Evolutionary conservation across 2,329 filamentous ascomycete species (phyloP).

Genomic region (Zymoseptoria tritici): DNA sequence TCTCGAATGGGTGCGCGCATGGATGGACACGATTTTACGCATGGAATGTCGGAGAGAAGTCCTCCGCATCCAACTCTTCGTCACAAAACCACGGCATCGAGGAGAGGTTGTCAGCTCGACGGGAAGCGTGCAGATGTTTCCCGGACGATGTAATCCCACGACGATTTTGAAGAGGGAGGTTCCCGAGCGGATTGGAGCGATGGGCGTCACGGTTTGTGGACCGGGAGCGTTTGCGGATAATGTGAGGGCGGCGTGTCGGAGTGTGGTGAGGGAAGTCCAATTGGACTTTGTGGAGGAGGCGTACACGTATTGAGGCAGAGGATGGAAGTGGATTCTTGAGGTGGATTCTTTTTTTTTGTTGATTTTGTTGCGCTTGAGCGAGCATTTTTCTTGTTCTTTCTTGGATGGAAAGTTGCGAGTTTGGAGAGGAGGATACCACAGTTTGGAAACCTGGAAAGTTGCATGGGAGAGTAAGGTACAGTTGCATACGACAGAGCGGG

Average conservation of each 20-base stretch:
- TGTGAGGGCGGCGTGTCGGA: conserved; percentile 49
- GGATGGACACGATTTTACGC: conserved; percentile 58
- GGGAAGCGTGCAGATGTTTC: conserved; percentile 54
- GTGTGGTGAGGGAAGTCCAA: conserved; percentile 44
- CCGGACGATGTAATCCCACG: conserved; percentile 50
- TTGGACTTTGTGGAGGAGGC: conserved; percentile 60
- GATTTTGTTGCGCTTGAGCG: background rate
- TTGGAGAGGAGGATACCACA: too few species aligned
- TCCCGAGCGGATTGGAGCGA: conserved; percentile 38
- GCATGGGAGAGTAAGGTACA: background rate
- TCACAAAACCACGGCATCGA: conserved; percentile 51
- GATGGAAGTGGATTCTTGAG: background rate
- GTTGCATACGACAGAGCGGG: background rate
- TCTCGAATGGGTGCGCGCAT: conserved; percentile 56
- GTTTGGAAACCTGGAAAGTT: too few species aligned
- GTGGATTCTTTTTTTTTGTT: background rate
- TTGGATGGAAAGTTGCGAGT: too few species aligned
- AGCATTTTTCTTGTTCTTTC: background rate
- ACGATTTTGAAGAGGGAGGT: conserved; percentile 53
- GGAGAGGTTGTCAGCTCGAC: conserved; percentile 51
- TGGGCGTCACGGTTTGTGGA: conserved; percentile 56
- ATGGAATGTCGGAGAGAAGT: conserved; percentile 53
- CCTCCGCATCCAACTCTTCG: conserved; percentile 54
- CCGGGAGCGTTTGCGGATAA: conserved; percentile 57
- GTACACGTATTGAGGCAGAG: conserved; percentile 40